phyloP scores from a whole-genome alignment of 495 filamentous ascomycete species.

The Aspergillus kassunensis region DNA sequence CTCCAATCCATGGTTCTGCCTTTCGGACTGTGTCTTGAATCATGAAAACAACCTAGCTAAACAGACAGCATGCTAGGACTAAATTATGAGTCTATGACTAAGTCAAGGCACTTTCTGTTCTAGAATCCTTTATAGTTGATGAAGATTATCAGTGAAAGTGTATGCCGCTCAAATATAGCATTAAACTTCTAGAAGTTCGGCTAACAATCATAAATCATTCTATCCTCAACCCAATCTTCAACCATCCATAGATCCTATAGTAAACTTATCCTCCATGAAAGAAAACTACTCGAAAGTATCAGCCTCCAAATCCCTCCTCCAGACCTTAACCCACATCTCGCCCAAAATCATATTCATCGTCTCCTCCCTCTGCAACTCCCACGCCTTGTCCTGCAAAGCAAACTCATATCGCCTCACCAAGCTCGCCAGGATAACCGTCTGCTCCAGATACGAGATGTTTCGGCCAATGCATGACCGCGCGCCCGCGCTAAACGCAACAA shows the following conservation, averaged over 20 bases:
- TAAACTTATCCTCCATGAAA: too few species aligned
- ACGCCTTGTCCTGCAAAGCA: conserved; percentile 32
- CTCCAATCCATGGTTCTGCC: too few species aligned
- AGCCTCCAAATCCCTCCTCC: conserved; percentile 21
- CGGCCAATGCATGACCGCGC: conserved; percentile 43
- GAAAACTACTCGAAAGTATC: too few species aligned
- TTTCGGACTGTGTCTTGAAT: too few species aligned
- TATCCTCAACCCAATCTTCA: not conserved
- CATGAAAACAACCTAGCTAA: too few species aligned
- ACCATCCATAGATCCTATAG: not conserved
- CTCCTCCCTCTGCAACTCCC: conserved; percentile 36
- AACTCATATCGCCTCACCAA: conserved; percentile 45
- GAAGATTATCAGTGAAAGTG: too few species aligned
- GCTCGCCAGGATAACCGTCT: conserved; percentile 38
- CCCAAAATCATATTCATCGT: conserved; percentile 38
- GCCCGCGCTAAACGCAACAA: conserved; percentile 41
- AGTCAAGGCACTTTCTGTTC: too few species aligned
- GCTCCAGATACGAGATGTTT: conserved; percentile 44
- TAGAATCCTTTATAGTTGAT: too few species aligned
- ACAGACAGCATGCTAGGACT: too few species aligned
- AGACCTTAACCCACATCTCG: conserved; percentile 42
- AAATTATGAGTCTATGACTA: too few species aligned
- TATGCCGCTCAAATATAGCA: too few species aligned
- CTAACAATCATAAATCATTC: not conserved
- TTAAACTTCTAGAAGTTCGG: too few species aligned